Base-by-base conservation (phyloP, 192 early-diverging fungal genomes). In the Gonapodya sp. region DNA sequence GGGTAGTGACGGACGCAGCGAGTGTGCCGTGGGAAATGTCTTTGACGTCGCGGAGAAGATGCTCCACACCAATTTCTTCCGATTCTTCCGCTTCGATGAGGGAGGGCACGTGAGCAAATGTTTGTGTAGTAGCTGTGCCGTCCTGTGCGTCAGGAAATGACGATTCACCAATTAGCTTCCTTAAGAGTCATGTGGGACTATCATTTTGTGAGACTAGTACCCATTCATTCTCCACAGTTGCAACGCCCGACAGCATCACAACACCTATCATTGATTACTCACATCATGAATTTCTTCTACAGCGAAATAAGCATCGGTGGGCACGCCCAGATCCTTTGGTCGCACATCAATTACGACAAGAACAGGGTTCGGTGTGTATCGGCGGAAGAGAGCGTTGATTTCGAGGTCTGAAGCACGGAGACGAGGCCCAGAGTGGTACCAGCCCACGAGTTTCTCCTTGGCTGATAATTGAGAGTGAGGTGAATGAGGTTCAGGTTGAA, bases 21-120 rank as follows among this genome's bases (percentile, higher is more conserved):
- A 99, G 87, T 30, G 96, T 95, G 0, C 98, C 97, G 34, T 94
- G 93, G n/a, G 95, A 91, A 79, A 92, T 97, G 86, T 99, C 98
- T 85, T 98, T 99, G 84, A 99, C 97, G 83, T 99, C 98, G 80
- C 98, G 92, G 79, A 99, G 88, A 83, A 99, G 87, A 81, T 99
- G 98, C 84, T 99, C 98, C 0, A 99, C 98, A 36, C 98, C 98
- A 85, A 99, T 98, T 84, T 99, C 98, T 88, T 99, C 98, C n/a
- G 97, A 95, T 86, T 99, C 98, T 85, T 99, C 98, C 1, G 98
- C 98, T 36, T 96, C 97, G 81, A 99, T 97, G 75, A 93, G 90
- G 16, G 96, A 96, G 0, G 94, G 95, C 31, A 98, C 93, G 84
- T 99, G 96, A 84, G 95, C 92, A 87, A 99, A 99, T 1, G 98